Evolutionary conservation across 805 yeast species (phyloP).

Genomic region (Ogataea pini): DNA sequence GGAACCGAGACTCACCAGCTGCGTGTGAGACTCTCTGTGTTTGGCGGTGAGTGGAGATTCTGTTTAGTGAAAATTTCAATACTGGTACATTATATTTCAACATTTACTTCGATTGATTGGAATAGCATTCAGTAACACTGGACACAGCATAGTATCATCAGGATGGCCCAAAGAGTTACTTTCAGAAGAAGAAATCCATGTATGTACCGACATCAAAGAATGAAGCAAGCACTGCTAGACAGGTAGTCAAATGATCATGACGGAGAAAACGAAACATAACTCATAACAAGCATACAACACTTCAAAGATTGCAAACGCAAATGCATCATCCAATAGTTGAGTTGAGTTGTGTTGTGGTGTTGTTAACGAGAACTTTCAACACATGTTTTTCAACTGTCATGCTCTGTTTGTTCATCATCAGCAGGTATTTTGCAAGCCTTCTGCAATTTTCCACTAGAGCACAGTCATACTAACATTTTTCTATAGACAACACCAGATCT

Average conservation of each 20-base stretch:
- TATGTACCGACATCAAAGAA: slow-evolving; percentile 52
- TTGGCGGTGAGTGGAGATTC: not conserved
- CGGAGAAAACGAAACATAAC: not conserved
- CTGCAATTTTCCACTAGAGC: not conserved
- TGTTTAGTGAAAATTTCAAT: slow-evolving; percentile 1
- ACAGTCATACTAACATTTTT: slow-evolving; percentile 22
- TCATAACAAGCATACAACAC: not conserved
- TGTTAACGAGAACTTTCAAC: too few relatives aligned
- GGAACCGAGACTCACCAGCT: slow-evolving; percentile 8
- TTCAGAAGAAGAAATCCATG: slow-evolving; percentile 99
- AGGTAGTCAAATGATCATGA: not conserved
- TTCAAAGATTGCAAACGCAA: not conserved
- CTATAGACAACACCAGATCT: slow-evolving; percentile 97
- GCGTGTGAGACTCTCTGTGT: slow-evolving; percentile 3
- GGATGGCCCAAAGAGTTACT: slow-evolving; percentile 99
- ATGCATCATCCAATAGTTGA: too few relatives aligned
- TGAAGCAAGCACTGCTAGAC: not conserved
- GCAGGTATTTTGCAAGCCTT: not conserved
- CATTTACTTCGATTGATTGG: not conserved
- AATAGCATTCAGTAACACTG: slow-evolving; percentile 10
- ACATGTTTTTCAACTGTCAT: not conserved
- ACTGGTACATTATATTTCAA: not conserved
- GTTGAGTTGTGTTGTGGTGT: too few relatives aligned
- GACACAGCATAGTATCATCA: slow-evolving; percentile 14
- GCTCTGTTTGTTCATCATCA: not conserved